Conservation (phyloP, 495 filamentous ascomycete species). For the Penicillium paradoxum region DNA sequence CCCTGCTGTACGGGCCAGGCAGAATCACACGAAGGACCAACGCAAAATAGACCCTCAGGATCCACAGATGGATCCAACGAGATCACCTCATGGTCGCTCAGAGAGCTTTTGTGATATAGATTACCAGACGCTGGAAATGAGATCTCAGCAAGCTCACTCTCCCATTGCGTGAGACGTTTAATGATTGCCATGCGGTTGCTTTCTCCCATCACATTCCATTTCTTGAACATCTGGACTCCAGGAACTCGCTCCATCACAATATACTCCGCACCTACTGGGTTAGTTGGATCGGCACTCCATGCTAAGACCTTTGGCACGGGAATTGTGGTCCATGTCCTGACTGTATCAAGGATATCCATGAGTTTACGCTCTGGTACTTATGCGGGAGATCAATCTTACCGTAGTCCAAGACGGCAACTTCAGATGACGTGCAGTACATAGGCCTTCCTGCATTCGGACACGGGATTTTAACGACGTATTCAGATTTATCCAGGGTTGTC, state of each 20-base stretch:
- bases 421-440: not conserved
- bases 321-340: not conserved
- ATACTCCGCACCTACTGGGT: slow-evolving; percentile 23
- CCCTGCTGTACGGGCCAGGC: not conserved
- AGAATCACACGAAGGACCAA: not conserved
- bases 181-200: not conserved
- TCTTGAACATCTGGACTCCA: slow-evolving; percentile 22
- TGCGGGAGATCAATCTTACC: not conserved
- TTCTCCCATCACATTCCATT: slow-evolving; percentile 5
- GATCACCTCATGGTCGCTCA: not conserved
- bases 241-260: slow-evolving; percentile 29
- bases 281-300: slow-evolving; percentile 17
- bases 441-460: not conserved
- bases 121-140: not conserved
- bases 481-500: not conserved
- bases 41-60: not conserved
- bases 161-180: not conserved
- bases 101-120: not conserved
- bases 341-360: not conserved
- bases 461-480: not conserved
- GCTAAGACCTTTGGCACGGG: slow-evolving; percentile 1
- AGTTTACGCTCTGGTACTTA: not conserved
- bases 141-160: not conserved
- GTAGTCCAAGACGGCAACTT: not conserved
- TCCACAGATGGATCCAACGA: not conserved